Evolutionary conservation across 345 rosid species (phyloP), one percentile per base, ranked within the genome.

Genomic region (Salix exigua): DNA sequence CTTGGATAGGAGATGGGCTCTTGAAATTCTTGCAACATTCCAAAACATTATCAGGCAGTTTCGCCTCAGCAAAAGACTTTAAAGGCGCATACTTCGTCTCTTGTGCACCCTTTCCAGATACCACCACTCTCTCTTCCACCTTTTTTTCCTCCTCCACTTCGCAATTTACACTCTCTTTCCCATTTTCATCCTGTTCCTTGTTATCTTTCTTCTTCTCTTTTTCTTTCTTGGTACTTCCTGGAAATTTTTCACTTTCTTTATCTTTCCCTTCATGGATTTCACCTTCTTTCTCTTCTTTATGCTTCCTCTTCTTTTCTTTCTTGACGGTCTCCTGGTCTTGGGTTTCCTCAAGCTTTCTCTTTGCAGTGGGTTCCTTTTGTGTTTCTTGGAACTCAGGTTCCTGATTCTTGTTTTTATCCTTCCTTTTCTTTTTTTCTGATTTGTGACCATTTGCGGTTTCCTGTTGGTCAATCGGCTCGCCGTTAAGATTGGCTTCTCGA

Each of bases 1-100:
- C 87, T 87, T 96, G 99, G 84, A 93, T 93, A 1, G 97, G 91
- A 62, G 99, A 96, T 4, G 99, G 99, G 12, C 75, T 88, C 79
- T 87, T 77, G 70, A 93, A 96, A 72, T 78, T 82, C 82, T 89
- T 88, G 79, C 98, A 96, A 83, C 97, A 96, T 46, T 78, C 77
- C 66, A 96, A 75, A 33, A 96, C 99, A 73, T 85, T 82, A 74
- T 82, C 93, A 0, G 97, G 97, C 73, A 96, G 80, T 64, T 90
- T 88, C 0, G 91, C 79, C 66, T 86, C 86, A 7, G 86, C 76
- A 79, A 96, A 96, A 2, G 81, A 82, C 63, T 80, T 85, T 75
- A 92, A 68, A 1, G 96, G 84, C 25, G 82, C 79, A 72, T 93
- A 96, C 79, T 89, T 96, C 1, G 88, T 80, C 38, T 89, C 91